Evolutionary conservation across 345 rosid species (phyloP).

Genomic region (Aegle marmelos): DNA sequence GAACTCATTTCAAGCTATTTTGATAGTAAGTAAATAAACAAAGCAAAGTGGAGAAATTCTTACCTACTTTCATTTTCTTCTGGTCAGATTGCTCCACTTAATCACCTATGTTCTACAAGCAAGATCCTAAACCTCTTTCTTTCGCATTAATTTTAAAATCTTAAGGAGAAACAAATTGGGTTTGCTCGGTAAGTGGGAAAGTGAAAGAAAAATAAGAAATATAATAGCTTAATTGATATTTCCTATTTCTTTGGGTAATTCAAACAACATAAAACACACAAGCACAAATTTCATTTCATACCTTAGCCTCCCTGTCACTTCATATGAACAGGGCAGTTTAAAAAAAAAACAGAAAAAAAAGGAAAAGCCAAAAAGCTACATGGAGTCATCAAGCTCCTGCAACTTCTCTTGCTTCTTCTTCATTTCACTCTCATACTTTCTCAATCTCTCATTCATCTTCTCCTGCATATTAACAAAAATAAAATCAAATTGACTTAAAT

Average conservation of each 20-base stretch:
- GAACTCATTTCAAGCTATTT: background rate
- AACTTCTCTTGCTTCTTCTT: conserved; percentile 42
- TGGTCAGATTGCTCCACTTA: background rate
- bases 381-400: conserved; percentile 53
- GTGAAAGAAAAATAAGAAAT: background rate
- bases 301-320: background rate
- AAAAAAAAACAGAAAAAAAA: background rate
- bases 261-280: background rate
- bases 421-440: conserved; percentile 59
- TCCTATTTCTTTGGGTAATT: background rate
- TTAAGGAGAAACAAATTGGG: background rate
- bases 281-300: background rate
- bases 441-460: conserved; percentile 77
- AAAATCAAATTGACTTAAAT: background rate
- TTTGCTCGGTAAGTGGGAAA: background rate
- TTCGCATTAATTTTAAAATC: background rate
- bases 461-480: conserved; percentile 34
- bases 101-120: background rate
- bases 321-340: background rate
- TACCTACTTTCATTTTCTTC: background rate
- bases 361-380: conserved; percentile 4
- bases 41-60: background rate
- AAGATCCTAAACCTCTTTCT: background rate
- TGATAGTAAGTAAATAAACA: background rate
- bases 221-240: background rate